Evolutionary conservation across 2,329 filamentous ascomycete species (phyloP).

Genomic region (Lasiodiplodia gonubiensis): DNA sequence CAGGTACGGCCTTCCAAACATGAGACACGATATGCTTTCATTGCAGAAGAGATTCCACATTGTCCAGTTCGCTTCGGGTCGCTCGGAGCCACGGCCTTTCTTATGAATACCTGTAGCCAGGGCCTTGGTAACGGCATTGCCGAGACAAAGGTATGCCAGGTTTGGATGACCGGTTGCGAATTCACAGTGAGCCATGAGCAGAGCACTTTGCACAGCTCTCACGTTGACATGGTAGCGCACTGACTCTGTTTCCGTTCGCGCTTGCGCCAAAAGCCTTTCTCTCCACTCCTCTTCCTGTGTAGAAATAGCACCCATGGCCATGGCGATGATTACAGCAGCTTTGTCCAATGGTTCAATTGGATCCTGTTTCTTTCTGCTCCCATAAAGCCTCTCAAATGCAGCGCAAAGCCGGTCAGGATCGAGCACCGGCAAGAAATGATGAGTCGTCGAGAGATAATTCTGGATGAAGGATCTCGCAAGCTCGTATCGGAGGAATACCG

Average conservation of each 20-base stretch:
- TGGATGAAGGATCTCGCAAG: constrained; percentile 17
- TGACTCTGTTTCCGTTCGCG: constrained; percentile 6
- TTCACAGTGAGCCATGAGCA: constrained; percentile 22
- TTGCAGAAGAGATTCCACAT: constrained; percentile 19
- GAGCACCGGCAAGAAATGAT: constrained; percentile 13
- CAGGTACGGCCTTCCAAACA: neutral
- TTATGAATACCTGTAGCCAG: constrained; percentile 4
- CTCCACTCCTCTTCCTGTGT: constrained; percentile 4
- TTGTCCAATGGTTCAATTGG: neutral
- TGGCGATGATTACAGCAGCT: neutral
- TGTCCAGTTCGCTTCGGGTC: neutral
- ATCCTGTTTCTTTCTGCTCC: neutral
- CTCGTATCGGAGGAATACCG: constrained; percentile 5
- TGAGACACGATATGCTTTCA: constrained; percentile 15
- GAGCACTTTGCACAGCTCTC: constrained; percentile 5
- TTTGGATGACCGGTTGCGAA: constrained; percentile 10
- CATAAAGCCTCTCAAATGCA: constrained; percentile 2
- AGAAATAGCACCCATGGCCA: constrained; percentile 15
- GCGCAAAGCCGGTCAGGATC: neutral
- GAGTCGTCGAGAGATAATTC: neutral
- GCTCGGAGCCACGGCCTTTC: neutral
- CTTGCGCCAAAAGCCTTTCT: constrained; percentile 6
- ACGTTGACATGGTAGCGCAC: constrained; percentile 10
- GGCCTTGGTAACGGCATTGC: constrained; percentile 8
- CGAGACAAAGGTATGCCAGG: constrained; percentile 5